phyloP scores from a whole-genome alignment of 768 basidiomycete genomes.

The Chalciporus pseudorubinellus region DNA sequence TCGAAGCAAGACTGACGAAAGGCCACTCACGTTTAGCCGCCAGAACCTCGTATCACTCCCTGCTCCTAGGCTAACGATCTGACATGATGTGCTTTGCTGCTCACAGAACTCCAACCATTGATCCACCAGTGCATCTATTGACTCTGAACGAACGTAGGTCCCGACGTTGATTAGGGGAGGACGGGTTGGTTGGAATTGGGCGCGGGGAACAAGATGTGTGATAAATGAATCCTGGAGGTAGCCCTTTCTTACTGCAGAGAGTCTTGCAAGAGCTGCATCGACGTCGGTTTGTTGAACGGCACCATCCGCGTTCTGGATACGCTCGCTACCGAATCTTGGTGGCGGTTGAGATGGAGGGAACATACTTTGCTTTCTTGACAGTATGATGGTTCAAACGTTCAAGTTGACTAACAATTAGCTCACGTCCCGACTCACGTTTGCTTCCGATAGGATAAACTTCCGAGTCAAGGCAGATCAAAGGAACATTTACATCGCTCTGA shows the following conservation, averaged over 20 bases:
- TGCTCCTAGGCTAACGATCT: slow-evolving; percentile 92
- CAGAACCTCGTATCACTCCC: slow-evolving; percentile 97
- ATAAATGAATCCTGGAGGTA: slow-evolving; percentile 82
- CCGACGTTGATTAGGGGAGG: slow-evolving; percentile 95
- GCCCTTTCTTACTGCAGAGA: slow-evolving; percentile 79
- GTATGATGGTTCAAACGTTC: too few species aligned
- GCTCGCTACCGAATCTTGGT: slow-evolving; percentile 13
- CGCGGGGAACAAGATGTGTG: slow-evolving; percentile 60
- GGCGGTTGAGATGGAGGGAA: slow-evolving; percentile 12
- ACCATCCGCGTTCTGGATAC: slow-evolving; percentile 47
- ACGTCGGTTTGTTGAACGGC: slow-evolving; percentile 75
- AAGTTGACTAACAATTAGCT: too few species aligned
- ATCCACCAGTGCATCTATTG: slow-evolving; percentile 73
- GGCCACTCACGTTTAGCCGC: slow-evolving; percentile 69
- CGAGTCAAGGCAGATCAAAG: too few species aligned
- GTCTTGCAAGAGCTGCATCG: slow-evolving; percentile 79
- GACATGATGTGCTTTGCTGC: slow-evolving; percentile 50
- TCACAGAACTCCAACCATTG: slow-evolving; percentile 54
- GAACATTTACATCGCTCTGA: too few species aligned
- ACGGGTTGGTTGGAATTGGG: slow-evolving; percentile 55
- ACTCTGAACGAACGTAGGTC: slow-evolving; percentile 81
- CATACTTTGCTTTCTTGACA: slow-evolving; percentile 1
- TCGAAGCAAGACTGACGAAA: slow-evolving; percentile 3
- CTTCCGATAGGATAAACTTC: too few species aligned
- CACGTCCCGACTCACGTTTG: too few species aligned